Evolutionary conservation across 192 early-diverging fungal species (phyloP), one percentile per base, ranked within the genome.

Genomic region (Spinellus fusiger): DNA sequence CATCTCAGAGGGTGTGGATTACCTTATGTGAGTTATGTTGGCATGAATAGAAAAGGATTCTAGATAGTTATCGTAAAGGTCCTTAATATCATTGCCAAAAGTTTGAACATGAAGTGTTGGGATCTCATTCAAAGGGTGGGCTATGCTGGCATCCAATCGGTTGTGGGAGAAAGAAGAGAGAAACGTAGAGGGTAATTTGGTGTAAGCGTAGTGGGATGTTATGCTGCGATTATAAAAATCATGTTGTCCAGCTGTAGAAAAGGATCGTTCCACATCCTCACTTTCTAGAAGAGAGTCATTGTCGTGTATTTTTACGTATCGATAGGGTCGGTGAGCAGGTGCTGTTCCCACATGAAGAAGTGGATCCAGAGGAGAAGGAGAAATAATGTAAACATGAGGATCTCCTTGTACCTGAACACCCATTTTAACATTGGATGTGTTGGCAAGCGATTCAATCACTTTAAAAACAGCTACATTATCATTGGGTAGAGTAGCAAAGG

Each of bases 1-100:
- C n/a, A n/a, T n/a, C n/a, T n/a, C n/a, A n/a, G n/a, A n/a, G n/a
- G n/a, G n/a, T n/a, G n/a, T n/a, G n/a, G n/a, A 15, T 54, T 54
- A 32, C 53, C 53, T 54, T 9, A 58, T 47, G 28, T 34, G 56
- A 4, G 49, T 27, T 10, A 51, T 38, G 32, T 53, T 51, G 22
- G 37, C 59, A 13, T 31, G 12, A 29, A 61, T 52, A 7, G 49
- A 7, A 16, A 23, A 22, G 48, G 13, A 13, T 6, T 28, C 28
- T 7, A 59, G 46, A 15, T 46, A 38, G 27, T 59, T 49, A 4
- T 47, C 46, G 16, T 59, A 31, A 1, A 59, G n/a, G 0, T 3
- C 12, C n/a, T 47, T 10, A 2, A 59, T 22, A 47, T 59, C 57
- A 32, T 18, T 20, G 3, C 48, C 16, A 10, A 15, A 8, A 31